These are phyloP conservation scores for Scutellaria galericulata DNA, from an alignment of 257 asterid genomes.

Conservation along the genomic window DNA sequence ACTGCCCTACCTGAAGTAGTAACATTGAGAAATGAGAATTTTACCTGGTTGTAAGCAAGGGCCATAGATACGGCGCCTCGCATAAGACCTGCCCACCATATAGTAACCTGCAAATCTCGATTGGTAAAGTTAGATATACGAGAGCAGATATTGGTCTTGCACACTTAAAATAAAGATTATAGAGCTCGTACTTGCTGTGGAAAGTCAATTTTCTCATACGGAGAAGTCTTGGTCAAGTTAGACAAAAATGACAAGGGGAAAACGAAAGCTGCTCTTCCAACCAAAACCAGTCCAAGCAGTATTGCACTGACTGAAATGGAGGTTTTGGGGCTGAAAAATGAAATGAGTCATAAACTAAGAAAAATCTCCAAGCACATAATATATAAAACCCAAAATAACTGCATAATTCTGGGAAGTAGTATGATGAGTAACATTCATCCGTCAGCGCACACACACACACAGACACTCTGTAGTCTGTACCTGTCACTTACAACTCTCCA, in stretches of 20 bases:
- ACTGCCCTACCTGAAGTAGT: neutral
- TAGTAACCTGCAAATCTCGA: constrained; percentile 46
- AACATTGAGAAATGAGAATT: neutral
- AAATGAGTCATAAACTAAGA: constrained; percentile 17
- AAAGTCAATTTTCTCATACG: constrained; percentile 61
- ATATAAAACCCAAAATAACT: constrained; percentile 11
- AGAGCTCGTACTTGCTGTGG: constrained; percentile 72
- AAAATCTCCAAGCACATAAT: constrained; percentile 10
- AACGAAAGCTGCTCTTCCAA: constrained; percentile 93
- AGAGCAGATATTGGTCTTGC: constrained; percentile 24
- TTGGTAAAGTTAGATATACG: constrained; percentile 12
- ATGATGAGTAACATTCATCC: neutral
- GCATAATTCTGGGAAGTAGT: constrained; percentile 11
- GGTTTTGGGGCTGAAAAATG: constrained; percentile 64
- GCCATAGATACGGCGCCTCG: constrained; percentile 78
- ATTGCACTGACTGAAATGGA: constrained; percentile 74
- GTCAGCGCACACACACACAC: neutral
- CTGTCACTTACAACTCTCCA: constrained; percentile 62
- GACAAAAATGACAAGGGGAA: constrained; percentile 84
- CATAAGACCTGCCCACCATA: constrained; percentile 80
- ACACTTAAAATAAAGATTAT: constrained; percentile 26
- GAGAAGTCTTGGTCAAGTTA: constrained; percentile 70
- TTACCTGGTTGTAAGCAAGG: constrained; percentile 69
- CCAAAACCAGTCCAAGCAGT: constrained; percentile 77
- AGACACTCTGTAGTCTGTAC: no score